phyloP scores from a whole-genome alignment of 768 basidiomycete species.

The Lanmaoa rubissima region DNA sequence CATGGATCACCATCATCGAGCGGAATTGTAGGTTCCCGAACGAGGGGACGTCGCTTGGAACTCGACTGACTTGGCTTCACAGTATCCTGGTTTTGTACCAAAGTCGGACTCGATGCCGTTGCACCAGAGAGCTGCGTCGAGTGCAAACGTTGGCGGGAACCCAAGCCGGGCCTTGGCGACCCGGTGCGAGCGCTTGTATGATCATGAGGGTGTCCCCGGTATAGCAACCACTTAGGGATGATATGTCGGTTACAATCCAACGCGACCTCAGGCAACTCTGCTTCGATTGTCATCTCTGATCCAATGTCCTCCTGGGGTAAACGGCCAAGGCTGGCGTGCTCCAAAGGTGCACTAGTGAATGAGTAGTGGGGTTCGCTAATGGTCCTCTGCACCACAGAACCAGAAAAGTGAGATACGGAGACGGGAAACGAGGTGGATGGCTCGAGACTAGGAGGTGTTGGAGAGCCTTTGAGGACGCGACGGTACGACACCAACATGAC shows the following conservation, averaged over 20 bases:
- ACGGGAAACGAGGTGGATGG: conserved; percentile 14
- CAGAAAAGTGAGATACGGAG: conserved; percentile 22
- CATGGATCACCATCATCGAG: conserved; percentile 44
- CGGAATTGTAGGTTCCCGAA: conserved; percentile 38
- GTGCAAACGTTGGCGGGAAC: conserved; percentile 38
- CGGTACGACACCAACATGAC: conserved; percentile 99
- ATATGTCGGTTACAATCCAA: conserved; percentile 95
- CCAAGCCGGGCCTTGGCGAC: conserved; percentile 27
- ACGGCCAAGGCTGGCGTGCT: background rate
- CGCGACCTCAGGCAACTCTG: conserved; percentile 92
- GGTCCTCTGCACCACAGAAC: conserved; percentile 28
- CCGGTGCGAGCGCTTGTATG: conserved; percentile 46
- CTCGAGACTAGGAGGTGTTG: conserved; percentile 22
- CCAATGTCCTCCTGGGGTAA: conserved; percentile 30
- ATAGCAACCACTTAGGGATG: conserved; percentile 89
- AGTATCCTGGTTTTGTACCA: conserved; percentile 39
- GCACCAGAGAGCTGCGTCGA: conserved; percentile 47
- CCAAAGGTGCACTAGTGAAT: conserved; percentile 1
- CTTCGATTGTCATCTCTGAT: conserved; percentile 50
- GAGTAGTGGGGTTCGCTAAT: conserved; percentile 26
- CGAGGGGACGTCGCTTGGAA: conserved; percentile 40
- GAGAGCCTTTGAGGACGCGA: conserved; percentile 53
- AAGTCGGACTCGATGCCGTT: conserved; percentile 70
- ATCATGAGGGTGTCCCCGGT: conserved; percentile 45
- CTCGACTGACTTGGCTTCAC: conserved; percentile 6